Evolutionary conservation across 164 flowering plant genomes (phyloP), one percentile per base, ranked within the genome.

Genomic region (Nymphaea thermarum): DNA sequence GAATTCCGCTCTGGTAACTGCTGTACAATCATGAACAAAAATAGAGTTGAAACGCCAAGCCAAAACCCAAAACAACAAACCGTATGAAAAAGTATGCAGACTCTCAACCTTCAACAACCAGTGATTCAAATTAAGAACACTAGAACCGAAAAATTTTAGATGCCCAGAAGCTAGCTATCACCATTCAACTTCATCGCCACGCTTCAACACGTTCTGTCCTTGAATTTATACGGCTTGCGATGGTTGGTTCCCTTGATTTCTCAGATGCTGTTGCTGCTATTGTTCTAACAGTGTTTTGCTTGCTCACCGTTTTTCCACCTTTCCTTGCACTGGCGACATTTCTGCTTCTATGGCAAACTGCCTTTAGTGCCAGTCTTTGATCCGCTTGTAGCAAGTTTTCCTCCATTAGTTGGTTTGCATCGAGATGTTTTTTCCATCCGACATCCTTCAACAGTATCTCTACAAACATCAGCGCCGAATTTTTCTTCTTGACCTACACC

Each of bases 131-230:
- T 51, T 51, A 51, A 10, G 8, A 51, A 51, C 12, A 51, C 36
- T 25, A 25, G 36, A 25, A 25, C 36, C 1, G 1, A 25, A 25
- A 25, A 25, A 25, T 0, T 0, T 25, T 25, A 25, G 36, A 0
- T 25, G 36, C 36, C 36, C 36, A 51, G 14, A 10, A 51, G 57
- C 14, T 51, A 51, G 57, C 14, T 15, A 51, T 51, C 57, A 51
- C 57, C 57, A 51, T 51, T 10, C 8, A 51, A 15, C 57, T 51
- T 83, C 74, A 88, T 18, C 90, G 71, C 90, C 91, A 89, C 14
- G 95, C 95, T 84, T 86, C 90, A n/a, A 83, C 85, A 53, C 86
- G 79, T 71, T 84, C 91, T 3, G 60, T 68, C 71, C 82, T 78
- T 41, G 87, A 81, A 67, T 82, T 81, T 61, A 83, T 77, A 57